A percentile compares a stretch with the other conserved stretches of the same genome.
These are phyloP conservation scores for Chenopodium formosanum DNA, from an alignment of 148 eudicot genomes.

Conservation along the genomic window DNA sequence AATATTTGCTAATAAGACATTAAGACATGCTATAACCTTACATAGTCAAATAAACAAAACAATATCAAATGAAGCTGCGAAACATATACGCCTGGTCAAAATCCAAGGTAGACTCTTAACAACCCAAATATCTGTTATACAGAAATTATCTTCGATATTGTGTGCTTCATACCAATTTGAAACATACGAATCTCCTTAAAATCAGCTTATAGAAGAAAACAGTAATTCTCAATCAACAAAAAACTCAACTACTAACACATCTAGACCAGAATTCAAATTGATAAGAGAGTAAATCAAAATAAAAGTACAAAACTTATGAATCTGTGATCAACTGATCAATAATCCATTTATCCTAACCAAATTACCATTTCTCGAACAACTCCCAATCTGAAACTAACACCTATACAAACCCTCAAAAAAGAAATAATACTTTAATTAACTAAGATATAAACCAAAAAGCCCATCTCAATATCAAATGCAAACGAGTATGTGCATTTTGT, in stretches of 20 bases:
- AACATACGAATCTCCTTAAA: not conserved
- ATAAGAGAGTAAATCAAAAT: not conserved
- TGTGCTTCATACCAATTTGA: not conserved
- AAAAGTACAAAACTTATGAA: not conserved
- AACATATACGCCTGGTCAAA: not conserved
- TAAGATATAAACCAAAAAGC: not conserved
- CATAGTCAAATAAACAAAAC: not conserved
- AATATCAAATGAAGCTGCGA: not conserved
- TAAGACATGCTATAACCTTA: not conserved
- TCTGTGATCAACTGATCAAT: too few relatives aligned
- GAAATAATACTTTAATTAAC: not conserved
- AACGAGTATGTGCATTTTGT: not conserved
- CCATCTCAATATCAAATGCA: not conserved
- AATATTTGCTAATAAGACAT: not conserved
- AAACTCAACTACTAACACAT: not conserved
- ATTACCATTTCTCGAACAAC: not conserved
- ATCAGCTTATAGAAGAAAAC: not conserved
- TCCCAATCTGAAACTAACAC: not conserved
- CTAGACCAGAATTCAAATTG: not conserved
- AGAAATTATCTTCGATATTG: not conserved
- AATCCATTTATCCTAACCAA: not conserved
- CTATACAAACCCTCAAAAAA: not conserved
- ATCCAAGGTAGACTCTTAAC: not conserved
- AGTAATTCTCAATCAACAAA: not conserved
- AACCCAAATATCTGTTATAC: too few relatives aligned